phyloP scores from a whole-genome alignment of 2,329 filamentous ascomycete genomes.

The Didymella keratinophila region DNA sequence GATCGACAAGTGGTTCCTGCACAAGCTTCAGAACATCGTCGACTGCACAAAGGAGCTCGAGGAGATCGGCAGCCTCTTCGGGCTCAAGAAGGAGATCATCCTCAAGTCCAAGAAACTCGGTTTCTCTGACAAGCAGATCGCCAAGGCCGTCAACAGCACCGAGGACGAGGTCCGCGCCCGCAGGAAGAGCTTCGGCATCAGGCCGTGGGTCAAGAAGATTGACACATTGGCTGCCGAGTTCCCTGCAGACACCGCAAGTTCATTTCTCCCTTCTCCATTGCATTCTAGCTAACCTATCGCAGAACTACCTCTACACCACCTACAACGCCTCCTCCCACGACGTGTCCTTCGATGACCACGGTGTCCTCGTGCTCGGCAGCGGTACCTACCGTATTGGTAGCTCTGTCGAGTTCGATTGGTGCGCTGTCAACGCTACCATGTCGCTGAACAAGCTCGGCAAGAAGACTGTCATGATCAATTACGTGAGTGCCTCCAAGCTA shows the following conservation, averaged over 20 bases:
- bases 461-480: constrained; percentile 97
- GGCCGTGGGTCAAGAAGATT: constrained; percentile 97
- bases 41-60: constrained; percentile 87
- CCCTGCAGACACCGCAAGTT: constrained; percentile 66
- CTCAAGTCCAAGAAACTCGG: constrained; percentile 95
- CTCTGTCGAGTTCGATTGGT: constrained; percentile 99
- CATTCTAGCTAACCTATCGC: constrained; percentile 17
- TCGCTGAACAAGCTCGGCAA: constrained; percentile 86
- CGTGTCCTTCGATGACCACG: constrained; percentile 91
- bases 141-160: constrained; percentile 79
- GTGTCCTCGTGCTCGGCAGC: constrained; percentile 86
- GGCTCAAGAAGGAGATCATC: constrained; percentile 86
- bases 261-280: neutral
- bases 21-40: constrained; percentile 98
- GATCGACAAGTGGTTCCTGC: constrained; percentile 99
- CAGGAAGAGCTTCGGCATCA: constrained; percentile 86
- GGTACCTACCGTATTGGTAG: constrained; percentile 98
- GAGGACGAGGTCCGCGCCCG: constrained; percentile 90
- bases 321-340: constrained; percentile 97
- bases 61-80: constrained; percentile 80
- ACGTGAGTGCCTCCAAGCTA: neutral
- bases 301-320: constrained; percentile 77
- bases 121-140: constrained; percentile 97
- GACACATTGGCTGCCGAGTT: constrained; percentile 96
- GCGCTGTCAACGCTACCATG: constrained; percentile 87